Percentiles rank a stretch among this genome's conserved stretches.
Evolutionary conservation across 441 rosid genomes (phyloP).

Genomic region (Flueggea neowawraea): DNA sequence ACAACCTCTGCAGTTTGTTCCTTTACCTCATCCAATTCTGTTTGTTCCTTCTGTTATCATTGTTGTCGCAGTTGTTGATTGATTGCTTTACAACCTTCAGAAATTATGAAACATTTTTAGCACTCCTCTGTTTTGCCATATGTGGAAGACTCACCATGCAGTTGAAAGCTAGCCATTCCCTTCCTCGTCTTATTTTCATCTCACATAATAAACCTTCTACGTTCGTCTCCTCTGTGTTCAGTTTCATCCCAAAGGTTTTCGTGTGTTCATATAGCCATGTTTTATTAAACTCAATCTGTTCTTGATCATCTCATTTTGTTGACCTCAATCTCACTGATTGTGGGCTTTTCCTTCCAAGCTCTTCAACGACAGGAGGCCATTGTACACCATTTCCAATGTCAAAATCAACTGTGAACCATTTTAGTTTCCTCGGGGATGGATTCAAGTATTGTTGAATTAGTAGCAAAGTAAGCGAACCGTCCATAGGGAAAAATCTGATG

Average conservation of each 20-base stretch:
- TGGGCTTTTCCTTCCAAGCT: constrained; percentile 17
- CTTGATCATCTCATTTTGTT: constrained; percentile 24
- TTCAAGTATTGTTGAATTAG: constrained; percentile 39
- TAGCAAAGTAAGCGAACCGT: constrained; percentile 41
- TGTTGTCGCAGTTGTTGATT: too few species aligned
- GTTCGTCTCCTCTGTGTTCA: constrained; percentile 26
- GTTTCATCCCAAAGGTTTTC: constrained; percentile 23
- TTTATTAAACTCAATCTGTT: constrained; percentile 10
- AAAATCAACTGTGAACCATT: constrained; percentile 30
- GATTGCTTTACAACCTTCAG: too few species aligned
- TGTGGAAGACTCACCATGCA: constrained; percentile 37
- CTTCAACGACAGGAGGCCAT: constrained; percentile 42
- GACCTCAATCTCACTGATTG: constrained; percentile 22
- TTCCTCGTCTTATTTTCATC: constrained; percentile 13
- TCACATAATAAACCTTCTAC: constrained; percentile 23
- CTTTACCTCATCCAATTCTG: too few species aligned
- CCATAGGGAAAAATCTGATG: constrained; percentile 36
- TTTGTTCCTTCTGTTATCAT: too few species aligned
- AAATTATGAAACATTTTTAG: too few species aligned
- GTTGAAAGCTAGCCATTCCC: constrained; percentile 38
- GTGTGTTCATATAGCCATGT: constrained; percentile 22
- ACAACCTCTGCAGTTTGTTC: too few species aligned
- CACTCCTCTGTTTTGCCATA: too few species aligned
- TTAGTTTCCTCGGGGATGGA: constrained; percentile 25
- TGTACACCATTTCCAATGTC: constrained; percentile 36